These are phyloP conservation scores for Solanum chilense DNA, from an alignment of 257 asterid genomes.

Conservation along the genomic window DNA sequence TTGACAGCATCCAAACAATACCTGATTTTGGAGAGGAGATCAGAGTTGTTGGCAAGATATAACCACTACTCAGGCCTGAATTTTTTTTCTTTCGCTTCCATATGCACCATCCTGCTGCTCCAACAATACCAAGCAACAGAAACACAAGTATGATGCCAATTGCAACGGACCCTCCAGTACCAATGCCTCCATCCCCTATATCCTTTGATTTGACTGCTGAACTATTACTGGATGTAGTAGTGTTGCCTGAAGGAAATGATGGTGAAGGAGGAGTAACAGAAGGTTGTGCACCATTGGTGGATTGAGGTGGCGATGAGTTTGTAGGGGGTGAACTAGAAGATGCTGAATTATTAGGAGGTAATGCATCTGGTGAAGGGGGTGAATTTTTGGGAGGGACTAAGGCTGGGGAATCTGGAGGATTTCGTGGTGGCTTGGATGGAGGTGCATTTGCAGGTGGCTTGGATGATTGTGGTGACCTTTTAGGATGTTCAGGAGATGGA, in stretches of 20 bases:
- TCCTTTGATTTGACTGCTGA: slow-evolving; percentile 29
- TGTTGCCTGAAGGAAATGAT: slow-evolving; percentile 24
- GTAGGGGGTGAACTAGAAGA: background rate
- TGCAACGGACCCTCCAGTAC: slow-evolving; percentile 41
- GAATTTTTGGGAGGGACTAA: slow-evolving; percentile 19
- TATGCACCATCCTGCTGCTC: slow-evolving; percentile 34
- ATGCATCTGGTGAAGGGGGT: slow-evolving; percentile 28
- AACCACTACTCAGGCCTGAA: slow-evolving; percentile 30
- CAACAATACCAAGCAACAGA: slow-evolving; percentile 47
- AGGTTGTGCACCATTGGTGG: background rate
- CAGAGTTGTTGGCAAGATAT: slow-evolving; percentile 47
- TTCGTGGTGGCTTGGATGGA: slow-evolving; percentile 13
- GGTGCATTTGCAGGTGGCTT: slow-evolving; percentile 27
- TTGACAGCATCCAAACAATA: background rate
- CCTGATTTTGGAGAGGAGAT: slow-evolving; percentile 53
- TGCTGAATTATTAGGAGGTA: background rate
- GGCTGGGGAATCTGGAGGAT: slow-evolving; percentile 17
- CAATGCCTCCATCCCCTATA: slow-evolving; percentile 25
- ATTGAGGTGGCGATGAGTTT: slow-evolving; percentile 5
- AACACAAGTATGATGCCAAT: slow-evolving; percentile 26
- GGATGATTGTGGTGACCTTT: slow-evolving; percentile 19
- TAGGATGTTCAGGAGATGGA: slow-evolving; percentile 18
- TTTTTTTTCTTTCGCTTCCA: slow-evolving; percentile 60
- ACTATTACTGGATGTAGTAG: slow-evolving; percentile 7
- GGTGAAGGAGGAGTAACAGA: slow-evolving; percentile 34